These are phyloP conservation scores for Nigrospora sphaerica DNA, from an alignment of 2,329 filamentous ascomycete species.

Conservation along the genomic window DNA sequence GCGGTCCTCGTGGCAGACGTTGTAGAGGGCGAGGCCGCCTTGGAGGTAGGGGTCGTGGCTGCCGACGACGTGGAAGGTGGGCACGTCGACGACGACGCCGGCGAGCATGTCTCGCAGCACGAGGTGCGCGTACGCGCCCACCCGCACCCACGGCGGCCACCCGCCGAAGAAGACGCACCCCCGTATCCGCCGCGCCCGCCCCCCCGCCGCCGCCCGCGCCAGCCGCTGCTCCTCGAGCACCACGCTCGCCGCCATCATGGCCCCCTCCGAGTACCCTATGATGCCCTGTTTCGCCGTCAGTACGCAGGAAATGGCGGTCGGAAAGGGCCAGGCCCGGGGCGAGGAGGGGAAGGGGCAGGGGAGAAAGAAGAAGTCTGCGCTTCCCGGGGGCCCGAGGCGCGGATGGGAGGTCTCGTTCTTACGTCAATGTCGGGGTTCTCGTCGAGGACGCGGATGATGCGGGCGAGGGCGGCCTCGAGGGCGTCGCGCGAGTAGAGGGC, in stretches of 20 bases:
- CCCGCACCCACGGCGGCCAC: constrained; percentile 29
- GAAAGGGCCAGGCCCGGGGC: no score
- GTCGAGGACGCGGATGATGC: constrained; percentile 5
- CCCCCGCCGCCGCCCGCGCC: constrained; percentile 6
- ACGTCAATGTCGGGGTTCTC: constrained; percentile 3
- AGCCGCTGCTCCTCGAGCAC: constrained; percentile 1
- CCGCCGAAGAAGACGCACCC: constrained; percentile 35
- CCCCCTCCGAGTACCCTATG: constrained; percentile 8
- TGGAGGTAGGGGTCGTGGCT: constrained; percentile 30
- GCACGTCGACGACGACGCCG: constrained; percentile 29
- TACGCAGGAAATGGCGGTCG: no score
- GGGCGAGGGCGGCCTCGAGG: not conserved
- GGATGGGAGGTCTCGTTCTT: constrained; percentile 4
- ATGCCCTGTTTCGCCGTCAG: not conserved
- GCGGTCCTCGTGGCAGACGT: constrained; percentile 31
- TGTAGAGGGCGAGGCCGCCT: constrained; percentile 30
- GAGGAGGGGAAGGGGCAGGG: no score
- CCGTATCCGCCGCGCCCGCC: constrained; percentile 27
- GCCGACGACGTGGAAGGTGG: constrained; percentile 32
- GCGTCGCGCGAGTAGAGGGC: not conserved
- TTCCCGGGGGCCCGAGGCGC: constrained; percentile 3
- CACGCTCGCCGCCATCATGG: constrained; percentile 2
- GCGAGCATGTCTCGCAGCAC: constrained; percentile 2
- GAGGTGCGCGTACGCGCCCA: no score
- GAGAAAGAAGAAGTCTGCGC: not conserved